Evolutionary conservation across 495 filamentous ascomycete genomes (phyloP), one percentile per base, ranked within the genome.

Genomic region (Haplographium delicatum): DNA sequence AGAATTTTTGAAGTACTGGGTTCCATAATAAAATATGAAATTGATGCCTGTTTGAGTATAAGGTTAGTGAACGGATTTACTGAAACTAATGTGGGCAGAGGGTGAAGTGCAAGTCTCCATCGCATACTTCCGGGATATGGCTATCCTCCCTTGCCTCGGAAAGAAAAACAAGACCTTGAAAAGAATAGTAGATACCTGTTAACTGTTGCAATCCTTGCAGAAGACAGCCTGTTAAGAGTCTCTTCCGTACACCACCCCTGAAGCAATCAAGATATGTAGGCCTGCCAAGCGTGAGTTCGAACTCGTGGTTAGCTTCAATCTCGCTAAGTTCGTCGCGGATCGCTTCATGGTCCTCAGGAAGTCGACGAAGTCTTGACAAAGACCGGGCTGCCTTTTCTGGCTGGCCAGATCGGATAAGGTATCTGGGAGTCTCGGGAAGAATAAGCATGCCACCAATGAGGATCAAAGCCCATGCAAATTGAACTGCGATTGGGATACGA

Each of bases 361-460:
- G 70, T 31, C 83, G 75, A 44, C 88, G 85, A 18, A 95, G 79
- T 48, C 64, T 69, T 16, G 78, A 69, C 16, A 95, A 81, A 4
- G 85, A 62, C 25, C 65, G 73, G 11, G 75, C 73, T 18, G 89
- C 89, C 43, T 72, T 72, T 15, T 88, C 81, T 38, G 79, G 68
- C 24, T 77, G 68, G 27, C 79, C 83, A 22, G 76, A 71, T 71
- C 86, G 89, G 72, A 94, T 85, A 44, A 84, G 68, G 68, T 75
- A 94, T 10, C 89, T 81, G 3, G 89, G 89, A 5, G 88, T 91
- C 56, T 95, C 89, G 1, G 89, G 89, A 8, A 95, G 79, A n/a
- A 90, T 25, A 24, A 83, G 61, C 77, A 93, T 85, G 28, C 89
- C 89, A 44, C 61, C 58, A 8, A 81, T 79, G 42, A 95, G 75